Percentiles rank a stretch among this genome's conserved stretches.
phyloP scores from a whole-genome alignment of 805 yeast genomes.

The Yamadazyma laniorum region DNA sequence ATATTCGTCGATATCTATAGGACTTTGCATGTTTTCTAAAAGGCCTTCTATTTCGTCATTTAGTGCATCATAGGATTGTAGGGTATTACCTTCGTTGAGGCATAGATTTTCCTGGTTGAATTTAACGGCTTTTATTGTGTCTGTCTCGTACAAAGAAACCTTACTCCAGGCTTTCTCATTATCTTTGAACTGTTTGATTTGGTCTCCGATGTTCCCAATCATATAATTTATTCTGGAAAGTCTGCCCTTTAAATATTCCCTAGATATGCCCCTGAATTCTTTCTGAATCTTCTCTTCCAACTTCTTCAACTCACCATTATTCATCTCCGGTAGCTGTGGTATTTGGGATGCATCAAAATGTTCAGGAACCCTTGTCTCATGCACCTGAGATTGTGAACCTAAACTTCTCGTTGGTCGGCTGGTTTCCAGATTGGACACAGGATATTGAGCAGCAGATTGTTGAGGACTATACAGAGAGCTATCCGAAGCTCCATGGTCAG shows the following conservation, averaged over 20 bases:
- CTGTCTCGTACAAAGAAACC: constrained; percentile 32
- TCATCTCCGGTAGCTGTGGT: constrained; percentile 4
- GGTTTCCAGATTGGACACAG: no score
- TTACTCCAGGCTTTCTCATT: constrained; percentile 15
- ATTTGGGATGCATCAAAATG: constrained; percentile 1
- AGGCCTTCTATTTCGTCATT: constrained; percentile 32
- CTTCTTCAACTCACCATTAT: constrained; percentile 10
- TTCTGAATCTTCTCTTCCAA: constrained; percentile 10
- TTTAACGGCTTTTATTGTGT: constrained; percentile 31
- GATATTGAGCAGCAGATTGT: no score
- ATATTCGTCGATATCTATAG: constrained; percentile 31
- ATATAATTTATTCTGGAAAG: constrained; percentile 11
- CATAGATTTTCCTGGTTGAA: constrained; percentile 33
- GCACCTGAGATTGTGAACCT: no score
- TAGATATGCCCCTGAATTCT: constrained; percentile 11
- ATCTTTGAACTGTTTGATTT: constrained; percentile 9
- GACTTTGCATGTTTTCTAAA: constrained; percentile 30
- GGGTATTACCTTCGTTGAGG: constrained; percentile 12
- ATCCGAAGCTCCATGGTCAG: no score
- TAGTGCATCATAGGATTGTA: constrained; percentile 22
- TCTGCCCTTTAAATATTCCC: constrained; percentile 9
- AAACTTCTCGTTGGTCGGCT: no score
- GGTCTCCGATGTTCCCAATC: constrained; percentile 5
- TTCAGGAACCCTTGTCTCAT: neutral
- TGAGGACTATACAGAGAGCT: no score